Evolutionary conservation across 768 basidiomycete genomes (phyloP), one percentile per base, ranked within the genome.

Genomic region (Termitomyces sp.): DNA sequence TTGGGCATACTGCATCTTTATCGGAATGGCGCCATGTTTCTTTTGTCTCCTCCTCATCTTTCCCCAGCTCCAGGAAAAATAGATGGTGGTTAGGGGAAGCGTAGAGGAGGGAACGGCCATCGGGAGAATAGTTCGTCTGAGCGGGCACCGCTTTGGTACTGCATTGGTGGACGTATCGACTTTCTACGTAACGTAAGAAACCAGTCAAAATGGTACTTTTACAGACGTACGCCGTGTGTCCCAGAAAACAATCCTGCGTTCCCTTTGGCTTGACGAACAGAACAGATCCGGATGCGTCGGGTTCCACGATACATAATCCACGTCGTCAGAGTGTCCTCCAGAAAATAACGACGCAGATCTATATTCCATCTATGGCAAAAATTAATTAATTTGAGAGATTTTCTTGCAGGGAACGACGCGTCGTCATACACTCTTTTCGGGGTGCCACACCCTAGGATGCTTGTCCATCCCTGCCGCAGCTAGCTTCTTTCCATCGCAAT

Each of bases 401-500:
- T 17, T 31, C 21, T 4, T 21, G 30, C 14, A 23, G 19, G 59
- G n/a, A 53, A 17, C 33, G 31, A 17, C 35, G 37, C 49, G 11
- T n/a, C 56, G 31, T 43, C 42, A 2, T 66, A 90, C 89, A 63
- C 81, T 87, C 67, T 88, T 86, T 58, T 91, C 89, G 5, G 89
- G 88, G 51, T 74, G 71, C 87, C 89, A 92, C n/a, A 92, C 70
- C 61, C 90, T 75, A 11, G 83, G 83, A n/a, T 74, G 71, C 65
- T 87, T 90, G 73, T 93, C 90, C 44, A 91, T 83, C 3, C 90
- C 90, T 8, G 88, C 89, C n/a, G 83, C 88, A 1, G 87, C 87
- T 14, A 92, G 74, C 56, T 86, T 86, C 73, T 85, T 85, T 17
- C 90, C 90, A 64, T 92, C 90, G 63, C 89, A 91, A 63, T 77